Percentiles rank a stretch among this genome's conserved stretches.
These are phyloP conservation scores for Phyllosticta citriasiana DNA, from an alignment of 2,329 filamentous ascomycete genomes.

Conservation along the genomic window DNA sequence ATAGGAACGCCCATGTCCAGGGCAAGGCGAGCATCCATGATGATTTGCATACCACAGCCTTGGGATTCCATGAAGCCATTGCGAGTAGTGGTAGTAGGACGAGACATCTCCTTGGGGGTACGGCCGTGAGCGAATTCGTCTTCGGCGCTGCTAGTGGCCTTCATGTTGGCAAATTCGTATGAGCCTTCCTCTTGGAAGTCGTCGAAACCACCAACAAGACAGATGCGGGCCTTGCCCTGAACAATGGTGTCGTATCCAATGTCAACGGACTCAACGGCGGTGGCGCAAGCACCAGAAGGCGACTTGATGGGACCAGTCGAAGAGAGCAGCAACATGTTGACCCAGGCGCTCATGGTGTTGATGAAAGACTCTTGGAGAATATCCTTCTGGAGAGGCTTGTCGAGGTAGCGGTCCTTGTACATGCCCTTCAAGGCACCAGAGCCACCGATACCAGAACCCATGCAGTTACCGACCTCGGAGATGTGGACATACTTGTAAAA, in stretches of 20 bases:
- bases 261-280: conserved; percentile 92
- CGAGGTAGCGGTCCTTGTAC: conserved; percentile 95
- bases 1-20: conserved; percentile 98
- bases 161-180: conserved; percentile 99
- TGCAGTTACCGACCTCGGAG: conserved; percentile 94
- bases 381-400: conserved; percentile 96
- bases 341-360: conserved; percentile 99
- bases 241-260: conserved; percentile 98
- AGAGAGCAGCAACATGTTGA: conserved; percentile 96
- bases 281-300: conserved; percentile 93
- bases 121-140: conserved; percentile 94
- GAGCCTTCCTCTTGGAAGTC: conserved; percentile 99
- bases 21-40: conserved; percentile 94
- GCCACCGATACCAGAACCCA: conserved; percentile 97
- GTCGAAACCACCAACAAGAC: conserved; percentile 97
- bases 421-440: conserved; percentile 85
- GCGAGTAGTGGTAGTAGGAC: conserved; percentile 90
- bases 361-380: conserved; percentile 99
- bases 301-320: conserved; percentile 98
- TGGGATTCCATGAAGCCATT: conserved; percentile 99
- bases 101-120: conserved; percentile 94
- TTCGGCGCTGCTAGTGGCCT: conserved; percentile 94
- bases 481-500: conserved; percentile 99
- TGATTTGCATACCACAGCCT: conserved; percentile 93
- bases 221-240: conserved; percentile 94